phyloP scores from a whole-genome alignment of 2,329 filamentous ascomycete genomes.

The Penicillium occitanis region DNA sequence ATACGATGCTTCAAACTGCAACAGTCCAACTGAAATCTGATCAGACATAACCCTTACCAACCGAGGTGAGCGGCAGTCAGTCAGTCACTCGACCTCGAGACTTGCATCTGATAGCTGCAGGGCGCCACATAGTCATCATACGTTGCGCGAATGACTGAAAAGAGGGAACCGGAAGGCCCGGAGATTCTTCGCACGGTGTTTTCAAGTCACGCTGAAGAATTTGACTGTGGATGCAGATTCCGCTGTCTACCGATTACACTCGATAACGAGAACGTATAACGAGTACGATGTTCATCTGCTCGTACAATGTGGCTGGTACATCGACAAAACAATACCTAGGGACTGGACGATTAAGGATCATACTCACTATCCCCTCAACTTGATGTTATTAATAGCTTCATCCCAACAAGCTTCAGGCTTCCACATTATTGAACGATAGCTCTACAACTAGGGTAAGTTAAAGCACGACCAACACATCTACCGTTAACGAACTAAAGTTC shows the following conservation, averaged over 20 bases:
- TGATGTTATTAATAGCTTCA: slow-evolving; percentile 6
- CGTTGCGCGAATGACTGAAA: neutral
- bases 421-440: neutral
- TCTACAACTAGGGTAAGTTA: neutral
- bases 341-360: neutral
- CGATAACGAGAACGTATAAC: neutral
- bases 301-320: neutral
- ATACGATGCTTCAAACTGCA: neutral
- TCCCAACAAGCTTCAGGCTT: neutral
- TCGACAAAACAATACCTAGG: neutral
- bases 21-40: neutral
- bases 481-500: neutral
- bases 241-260: neutral
- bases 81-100: neutral
- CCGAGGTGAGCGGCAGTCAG: neutral
- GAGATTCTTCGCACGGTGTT: neutral
- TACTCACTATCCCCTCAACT: neutral
- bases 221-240: neutral
- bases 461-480: neutral
- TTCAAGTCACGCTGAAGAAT: slow-evolving; percentile 3
- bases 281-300: neutral
- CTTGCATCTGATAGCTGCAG: neutral
- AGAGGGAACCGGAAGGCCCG: slow-evolving; percentile 1
- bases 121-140: slow-evolving; percentile 8
- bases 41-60: neutral